Evolutionary conservation across 2,329 filamentous ascomycete species (phyloP), one percentile per base, ranked within the genome.

Genomic region (Talaromyces sp.): DNA sequence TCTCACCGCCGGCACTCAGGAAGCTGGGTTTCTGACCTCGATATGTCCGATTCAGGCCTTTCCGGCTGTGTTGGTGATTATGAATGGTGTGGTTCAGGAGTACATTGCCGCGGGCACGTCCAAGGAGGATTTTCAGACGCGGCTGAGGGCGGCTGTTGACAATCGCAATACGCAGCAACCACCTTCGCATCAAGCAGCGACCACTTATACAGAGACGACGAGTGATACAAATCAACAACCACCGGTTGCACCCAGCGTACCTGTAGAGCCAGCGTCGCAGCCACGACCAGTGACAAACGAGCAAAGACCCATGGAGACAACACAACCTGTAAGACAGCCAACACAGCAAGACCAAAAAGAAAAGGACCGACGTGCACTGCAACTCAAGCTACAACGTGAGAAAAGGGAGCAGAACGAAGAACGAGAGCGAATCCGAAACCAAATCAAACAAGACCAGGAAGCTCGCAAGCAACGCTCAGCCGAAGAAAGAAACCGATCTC

Each of bases 11-110:
- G 90, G 88, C 25, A 92, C 90, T 1, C 84, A 89, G 66, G 92
- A 96, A 78, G 92, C 92, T 10, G 87, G 85, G 6, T 96, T 92
- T 69, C 81, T 98, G 15, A 84, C 88, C 10, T 90, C 91, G 53
- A 90, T 96, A 69, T 96, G 91, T 69, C 90, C 91, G 0, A 79
- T 96, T n/a, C 84, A 85, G 1, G 86, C 86, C 66, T 86, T 86
- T n/a, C 93, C 93, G 0, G 89, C 89, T 1, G 77, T 96, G 9
- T 83, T 96, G 17, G 80, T 96, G 22, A 93, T 96, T 67, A 87
- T 85, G 70, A 89, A 92, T 74, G 91, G 89, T 9, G 84, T 90
- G 64, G 78, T 96, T 15, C 87, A 89, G 69, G 88, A 93, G 72
- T 92, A 93, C 72, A 82, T 96, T 10, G 81, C 86, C 42, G 78